These are phyloP conservation scores for Candida tunisiensis DNA, from an alignment of 1,139 yeast species.

Conservation along the genomic window DNA sequence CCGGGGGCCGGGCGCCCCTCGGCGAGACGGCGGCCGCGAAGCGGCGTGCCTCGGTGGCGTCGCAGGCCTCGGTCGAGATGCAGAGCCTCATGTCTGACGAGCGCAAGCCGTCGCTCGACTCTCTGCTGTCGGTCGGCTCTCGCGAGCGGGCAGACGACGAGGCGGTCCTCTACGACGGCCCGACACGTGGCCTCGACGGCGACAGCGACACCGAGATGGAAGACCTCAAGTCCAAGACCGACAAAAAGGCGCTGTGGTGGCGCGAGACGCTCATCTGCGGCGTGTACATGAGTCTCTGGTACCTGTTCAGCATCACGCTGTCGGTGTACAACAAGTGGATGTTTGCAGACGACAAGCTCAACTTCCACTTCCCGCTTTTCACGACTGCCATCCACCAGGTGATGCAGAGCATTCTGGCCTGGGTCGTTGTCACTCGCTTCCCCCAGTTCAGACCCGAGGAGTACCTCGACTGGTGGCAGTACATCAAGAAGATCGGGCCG, in stretches of 20 bases:
- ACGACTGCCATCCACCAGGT: conserved; percentile 78
- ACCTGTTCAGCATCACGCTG: conserved; percentile 41
- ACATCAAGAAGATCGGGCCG: conserved; percentile 43
- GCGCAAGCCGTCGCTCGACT: too few species aligned
- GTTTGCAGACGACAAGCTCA: conserved; percentile 59
- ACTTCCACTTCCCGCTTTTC: conserved; percentile 68
- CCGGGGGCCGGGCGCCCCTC: too few species aligned
- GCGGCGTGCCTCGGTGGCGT: too few species aligned
- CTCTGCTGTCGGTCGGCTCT: too few species aligned
- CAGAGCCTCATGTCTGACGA: too few species aligned
- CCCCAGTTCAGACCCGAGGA: conserved; percentile 6
- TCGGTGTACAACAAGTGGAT: conserved; percentile 96
- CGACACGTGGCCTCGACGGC: too few species aligned
- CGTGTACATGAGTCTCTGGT: conserved; percentile 24
- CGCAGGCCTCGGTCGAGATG: too few species aligned
- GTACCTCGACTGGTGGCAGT: conserved; percentile 5
- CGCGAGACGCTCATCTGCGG: conserved; percentile 9
- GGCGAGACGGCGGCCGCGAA: too few species aligned
- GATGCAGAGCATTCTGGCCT: conserved; percentile 26
- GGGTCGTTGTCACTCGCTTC: conserved; percentile 2
- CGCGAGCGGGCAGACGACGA: too few species aligned
- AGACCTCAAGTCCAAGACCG: too few species aligned
- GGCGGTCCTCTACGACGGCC: too few species aligned
- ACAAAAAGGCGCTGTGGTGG: conserved; percentile 1
- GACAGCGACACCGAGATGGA: too few species aligned